Base-by-base conservation (phyloP, 192 early-diverging fungal species). In the Dissophora ornata region DNA sequence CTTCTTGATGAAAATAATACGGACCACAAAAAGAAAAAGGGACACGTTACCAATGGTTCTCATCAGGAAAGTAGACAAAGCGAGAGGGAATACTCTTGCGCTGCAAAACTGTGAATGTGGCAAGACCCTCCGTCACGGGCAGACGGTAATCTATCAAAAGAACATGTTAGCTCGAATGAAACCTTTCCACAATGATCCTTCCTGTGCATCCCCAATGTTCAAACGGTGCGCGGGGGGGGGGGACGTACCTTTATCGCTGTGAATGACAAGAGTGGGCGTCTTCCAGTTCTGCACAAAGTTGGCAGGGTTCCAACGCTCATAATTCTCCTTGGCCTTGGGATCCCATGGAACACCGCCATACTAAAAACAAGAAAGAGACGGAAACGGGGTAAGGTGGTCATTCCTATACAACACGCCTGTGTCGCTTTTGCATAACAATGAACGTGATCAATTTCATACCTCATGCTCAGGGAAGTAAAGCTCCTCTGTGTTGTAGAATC, bases 401-500 rank as follows among this genome's bases (percentile, higher is more conserved):
- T n/a, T n/a, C n/a, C n/a, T n/a, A n/a, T n/a, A n/a, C n/a, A n/a
- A n/a, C n/a, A n/a, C n/a, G n/a, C n/a, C n/a, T n/a, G n/a, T n/a
- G n/a, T n/a, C n/a, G n/a, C n/a, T n/a, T n/a, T n/a, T n/a, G n/a
- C n/a, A n/a, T n/a, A n/a, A n/a, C n/a, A n/a, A n/a, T n/a, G n/a
- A n/a, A n/a, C n/a, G n/a, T n/a, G n/a, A n/a, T n/a, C n/a, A n/a
- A n/a, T n/a, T n/a, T n/a, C 53, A 53, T 83, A 84, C 84, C 70
- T 95, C 93, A 49, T 79, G 79, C 67, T 95, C 93, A 12, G 84
- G 75, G 78, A 95, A 95, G 82, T 87, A 94, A 46, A 93, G 87
- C 71, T 95, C 92, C 49, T 95, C 93, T 7, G 91, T 92, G 22
- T 83, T 62, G 63, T 91, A 95, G 74, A 86, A 94, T 13, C 82